Evolutionary conservation across 139 green algal species (phyloP).

Genomic region (Closterium sp.): DNA sequence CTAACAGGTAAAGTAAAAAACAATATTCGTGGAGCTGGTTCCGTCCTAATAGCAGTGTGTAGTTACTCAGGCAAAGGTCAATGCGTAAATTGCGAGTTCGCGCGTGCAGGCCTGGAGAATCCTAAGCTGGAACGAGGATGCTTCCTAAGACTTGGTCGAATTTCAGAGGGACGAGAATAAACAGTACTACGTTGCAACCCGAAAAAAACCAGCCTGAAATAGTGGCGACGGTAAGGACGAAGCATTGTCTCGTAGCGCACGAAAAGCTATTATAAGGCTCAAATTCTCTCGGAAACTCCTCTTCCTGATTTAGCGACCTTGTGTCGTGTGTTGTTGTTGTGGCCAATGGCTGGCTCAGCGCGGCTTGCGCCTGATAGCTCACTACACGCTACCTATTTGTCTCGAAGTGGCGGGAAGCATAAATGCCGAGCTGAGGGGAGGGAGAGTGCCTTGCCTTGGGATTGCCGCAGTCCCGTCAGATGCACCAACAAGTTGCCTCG

Average conservation of each 20-base stretch:
- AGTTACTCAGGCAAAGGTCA: not conserved
- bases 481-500: not conserved
- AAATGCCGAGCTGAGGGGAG: not conserved
- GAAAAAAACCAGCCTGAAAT: not conserved
- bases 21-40: not conserved
- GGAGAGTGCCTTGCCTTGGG: too few species aligned
- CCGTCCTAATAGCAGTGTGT: not conserved
- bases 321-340: not conserved
- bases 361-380: not conserved
- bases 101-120: not conserved
- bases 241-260: not conserved
- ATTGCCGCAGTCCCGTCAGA: not conserved
- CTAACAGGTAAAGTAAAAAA: not conserved
- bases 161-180: not conserved
- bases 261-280: not conserved
- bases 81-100: not conserved
- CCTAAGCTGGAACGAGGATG: not conserved
- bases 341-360: not conserved
- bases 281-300: not conserved
- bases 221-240: not conserved
- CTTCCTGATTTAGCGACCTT: not conserved
- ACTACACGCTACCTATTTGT: not conserved
- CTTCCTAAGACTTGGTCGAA: not conserved
- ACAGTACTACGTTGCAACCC: not conserved
- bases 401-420: not conserved